Evolutionary conservation across 371 early-diverging fungal genomes (phyloP).

Genomic region (Mucor irregularis): DNA sequence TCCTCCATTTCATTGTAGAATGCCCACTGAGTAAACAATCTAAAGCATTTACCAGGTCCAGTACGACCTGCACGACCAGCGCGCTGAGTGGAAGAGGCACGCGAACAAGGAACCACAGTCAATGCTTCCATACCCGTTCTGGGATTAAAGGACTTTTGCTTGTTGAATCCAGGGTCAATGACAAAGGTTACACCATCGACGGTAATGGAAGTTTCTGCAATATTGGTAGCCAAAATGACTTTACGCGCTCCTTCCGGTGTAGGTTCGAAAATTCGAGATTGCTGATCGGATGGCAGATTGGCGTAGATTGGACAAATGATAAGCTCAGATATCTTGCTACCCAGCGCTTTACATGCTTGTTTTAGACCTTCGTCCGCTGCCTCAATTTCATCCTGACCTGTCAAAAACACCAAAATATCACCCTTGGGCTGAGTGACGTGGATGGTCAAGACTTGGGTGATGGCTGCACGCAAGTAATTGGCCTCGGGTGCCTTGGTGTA

Average conservation of each 20-base stretch:
- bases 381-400: conserved; percentile 99
- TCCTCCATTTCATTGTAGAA: conserved; percentile 94
- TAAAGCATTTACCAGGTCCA: conserved; percentile 97
- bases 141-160: conserved; percentile 94
- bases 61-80: conserved; percentile 98
- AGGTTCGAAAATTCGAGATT: conserved; percentile 95
- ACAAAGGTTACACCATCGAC: conserved; percentile 90
- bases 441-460: conserved; percentile 94
- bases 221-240: conserved; percentile 99
- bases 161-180: conserved; percentile 93
- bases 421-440: conserved; percentile 90
- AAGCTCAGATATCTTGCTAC: conserved; percentile 89
- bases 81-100: conserved; percentile 97
- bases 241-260: conserved; percentile 94
- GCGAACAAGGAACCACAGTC: conserved; percentile 91
- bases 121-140: conserved; percentile 95
- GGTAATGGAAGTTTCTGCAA: conserved; percentile 99
- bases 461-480: conserved; percentile 95
- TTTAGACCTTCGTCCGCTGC: conserved; percentile 81
- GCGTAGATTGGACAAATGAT: conserved; percentile 96
- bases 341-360: conserved; percentile 80
- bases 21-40: conserved; percentile 96
- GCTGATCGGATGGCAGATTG: conserved; percentile 90
- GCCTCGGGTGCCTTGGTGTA: conserved; percentile 97
- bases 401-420: conserved; percentile 97